These are phyloP conservation scores for Eragrostis tef DNA, from an alignment of 202 grass and related monocot genomes.

Conservation along the genomic window DNA sequence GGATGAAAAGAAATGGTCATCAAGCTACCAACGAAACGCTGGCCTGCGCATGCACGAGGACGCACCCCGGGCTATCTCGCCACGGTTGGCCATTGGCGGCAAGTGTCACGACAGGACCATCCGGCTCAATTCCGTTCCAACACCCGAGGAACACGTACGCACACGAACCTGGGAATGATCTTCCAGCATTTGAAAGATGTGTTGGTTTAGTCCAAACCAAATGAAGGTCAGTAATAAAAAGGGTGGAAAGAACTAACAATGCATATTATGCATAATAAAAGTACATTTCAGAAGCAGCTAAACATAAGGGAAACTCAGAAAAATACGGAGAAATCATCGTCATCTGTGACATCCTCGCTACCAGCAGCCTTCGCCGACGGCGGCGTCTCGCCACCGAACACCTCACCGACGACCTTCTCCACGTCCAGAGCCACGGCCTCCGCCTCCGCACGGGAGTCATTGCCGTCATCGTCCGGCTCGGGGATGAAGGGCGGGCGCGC, in stretches of 20 bases:
- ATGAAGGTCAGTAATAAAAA: too few species aligned
- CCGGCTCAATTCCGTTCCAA: background rate
- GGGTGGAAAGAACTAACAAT: too few species aligned
- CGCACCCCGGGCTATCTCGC: background rate
- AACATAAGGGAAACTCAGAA: conserved; percentile 1
- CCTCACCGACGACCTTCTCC: conserved; percentile 61
- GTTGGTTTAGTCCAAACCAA: too few species aligned
- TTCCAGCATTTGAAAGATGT: too few species aligned
- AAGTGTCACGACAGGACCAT: background rate
- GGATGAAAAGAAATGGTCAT: background rate
- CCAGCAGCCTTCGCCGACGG: background rate
- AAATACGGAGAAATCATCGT: conserved; percentile 54
- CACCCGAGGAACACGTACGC: too few species aligned
- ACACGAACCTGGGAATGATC: too few species aligned
- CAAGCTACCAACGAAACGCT: background rate
- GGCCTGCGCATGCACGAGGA: background rate
- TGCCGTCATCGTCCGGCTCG: background rate
- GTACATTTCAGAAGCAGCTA: background rate
- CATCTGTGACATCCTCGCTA: conserved; percentile 12
- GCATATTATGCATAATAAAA: background rate
- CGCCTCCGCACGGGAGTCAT: background rate
- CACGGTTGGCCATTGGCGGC: background rate
- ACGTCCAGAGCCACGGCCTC: conserved; percentile 51
- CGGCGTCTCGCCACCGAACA: background rate
- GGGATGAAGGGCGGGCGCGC: conserved; percentile 79